Conservation (phyloP, 225 moss, liverwort and hornwort genomes). For the Sphagnum tenellum region DNA sequence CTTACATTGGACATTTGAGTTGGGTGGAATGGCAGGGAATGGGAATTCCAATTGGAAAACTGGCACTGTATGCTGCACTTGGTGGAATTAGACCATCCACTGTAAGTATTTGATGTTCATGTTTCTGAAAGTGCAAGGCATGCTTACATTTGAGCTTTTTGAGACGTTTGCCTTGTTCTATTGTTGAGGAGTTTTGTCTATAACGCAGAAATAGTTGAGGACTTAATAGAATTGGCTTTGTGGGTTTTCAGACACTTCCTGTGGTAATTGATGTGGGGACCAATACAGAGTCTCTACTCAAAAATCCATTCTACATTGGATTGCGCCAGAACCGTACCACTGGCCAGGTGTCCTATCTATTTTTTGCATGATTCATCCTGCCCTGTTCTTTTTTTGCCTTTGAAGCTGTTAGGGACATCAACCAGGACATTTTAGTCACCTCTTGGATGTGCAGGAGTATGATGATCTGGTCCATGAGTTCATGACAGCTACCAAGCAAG, state of each 20-base stretch:
- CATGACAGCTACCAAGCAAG: slow-evolving; percentile 32
- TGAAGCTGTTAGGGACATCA: background rate
- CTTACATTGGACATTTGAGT: too few species aligned
- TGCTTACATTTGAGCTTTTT: too few species aligned
- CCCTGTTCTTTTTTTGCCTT: background rate
- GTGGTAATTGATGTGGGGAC: slow-evolving; percentile 43
- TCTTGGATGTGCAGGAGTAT: slow-evolving; percentile 12
- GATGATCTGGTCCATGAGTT: slow-evolving; percentile 37
- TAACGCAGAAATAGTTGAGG: background rate
- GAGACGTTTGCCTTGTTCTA: too few species aligned
- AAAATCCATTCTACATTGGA: slow-evolving; percentile 30
- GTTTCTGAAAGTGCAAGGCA: too few species aligned
- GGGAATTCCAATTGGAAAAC: slow-evolving; percentile 40
- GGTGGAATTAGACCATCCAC: slow-evolving; percentile 35
- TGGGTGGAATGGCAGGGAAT: slow-evolving; percentile 17
- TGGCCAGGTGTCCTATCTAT: slow-evolving; percentile 23
- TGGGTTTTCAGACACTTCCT: slow-evolving; percentile 20
- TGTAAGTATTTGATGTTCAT: slow-evolving; percentile 3
- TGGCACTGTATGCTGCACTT: slow-evolving; percentile 28
- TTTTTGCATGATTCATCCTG: too few species aligned
- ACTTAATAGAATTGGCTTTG: background rate
- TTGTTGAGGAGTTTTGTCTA: background rate
- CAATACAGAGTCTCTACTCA: slow-evolving; percentile 27
- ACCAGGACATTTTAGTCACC: background rate
- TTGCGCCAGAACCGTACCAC: slow-evolving; percentile 18